Percentiles rank a stretch among this genome's conserved stretches.
Conservation (phyloP, 192 early-diverging fungal species). For the Helicostylum pulchrum region DNA sequence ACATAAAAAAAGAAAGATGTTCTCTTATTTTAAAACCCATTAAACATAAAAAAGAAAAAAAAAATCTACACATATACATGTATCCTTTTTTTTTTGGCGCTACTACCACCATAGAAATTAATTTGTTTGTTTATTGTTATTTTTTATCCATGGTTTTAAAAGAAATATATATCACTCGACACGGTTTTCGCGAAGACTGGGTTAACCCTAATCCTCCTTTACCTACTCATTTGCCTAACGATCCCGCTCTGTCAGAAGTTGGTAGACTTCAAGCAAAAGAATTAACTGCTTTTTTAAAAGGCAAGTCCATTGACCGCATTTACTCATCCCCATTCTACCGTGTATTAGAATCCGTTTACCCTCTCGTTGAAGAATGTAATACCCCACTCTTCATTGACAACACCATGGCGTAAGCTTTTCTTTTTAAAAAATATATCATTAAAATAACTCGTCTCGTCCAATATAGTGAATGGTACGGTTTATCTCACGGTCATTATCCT, state of each 20-base stretch:
- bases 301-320: conserved; percentile 22
- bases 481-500: conserved; percentile 1
- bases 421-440: too few species aligned
- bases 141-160: conserved; percentile 20
- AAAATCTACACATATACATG: neutral
- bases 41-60: neutral
- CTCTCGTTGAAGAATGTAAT: conserved; percentile 5
- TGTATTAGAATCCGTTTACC: conserved; percentile 23
- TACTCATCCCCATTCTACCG: conserved; percentile 37
- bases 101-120: too few species aligned
- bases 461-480: conserved; percentile 33
- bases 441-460: too few species aligned
- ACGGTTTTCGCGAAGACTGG: conserved; percentile 36
- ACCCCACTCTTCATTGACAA: conserved; percentile 22
- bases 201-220: conserved; percentile 18
- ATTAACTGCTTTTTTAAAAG: conserved; percentile 13
- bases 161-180: conserved; percentile 32
- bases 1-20: neutral
- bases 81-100: too few species aligned
- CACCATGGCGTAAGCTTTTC: conserved; percentile 19
- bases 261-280: conserved; percentile 29
- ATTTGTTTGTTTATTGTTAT: conserved; percentile 2
- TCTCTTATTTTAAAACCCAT: conserved; percentile 1
- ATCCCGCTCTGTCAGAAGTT: conserved; percentile 15
- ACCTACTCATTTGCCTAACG: conserved; percentile 22